Evolutionary conservation across 805 yeast species (phyloP).

Genomic region (Myxozyma sirexii): DNA sequence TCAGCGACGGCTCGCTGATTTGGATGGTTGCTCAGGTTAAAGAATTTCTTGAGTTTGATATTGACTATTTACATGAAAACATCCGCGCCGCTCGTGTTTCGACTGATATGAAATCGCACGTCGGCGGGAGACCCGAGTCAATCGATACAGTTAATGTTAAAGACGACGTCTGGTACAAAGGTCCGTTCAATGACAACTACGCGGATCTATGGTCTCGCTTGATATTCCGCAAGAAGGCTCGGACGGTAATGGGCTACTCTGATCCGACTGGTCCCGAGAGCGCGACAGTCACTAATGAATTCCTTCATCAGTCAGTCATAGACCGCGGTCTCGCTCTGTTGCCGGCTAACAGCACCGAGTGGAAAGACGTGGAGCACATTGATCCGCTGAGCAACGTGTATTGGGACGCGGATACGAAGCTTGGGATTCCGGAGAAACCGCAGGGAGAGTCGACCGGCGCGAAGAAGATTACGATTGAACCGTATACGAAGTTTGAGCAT

Average conservation of each 20-base stretch:
- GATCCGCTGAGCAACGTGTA: neutral
- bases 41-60: constrained; percentile 13
- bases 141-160: too few relatives aligned
- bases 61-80: constrained; percentile 6
- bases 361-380: neutral
- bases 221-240: neutral
- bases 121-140: neutral
- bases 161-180: constrained; percentile 18
- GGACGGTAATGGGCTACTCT: constrained; percentile 6
- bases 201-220: neutral
- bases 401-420: neutral
- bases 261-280: neutral
- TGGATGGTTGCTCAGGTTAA: constrained; percentile 26
- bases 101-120: neutral
- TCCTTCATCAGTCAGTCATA: constrained; percentile 18
- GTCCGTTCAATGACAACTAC: constrained; percentile 19
- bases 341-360: neutral
- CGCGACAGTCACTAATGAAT: neutral
- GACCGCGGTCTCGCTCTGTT: neutral
- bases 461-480: neutral
- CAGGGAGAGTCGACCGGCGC: too few relatives aligned
- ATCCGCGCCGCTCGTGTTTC: constrained; percentile 1
- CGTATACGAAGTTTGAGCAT: constrained; percentile 4
- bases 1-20: constrained; percentile 27
- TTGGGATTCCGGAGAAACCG: neutral